These are phyloP conservation scores for Martensiomyces pterosporus DNA, from an alignment of 192 early-diverging fungal genomes.

Conservation along the genomic window DNA sequence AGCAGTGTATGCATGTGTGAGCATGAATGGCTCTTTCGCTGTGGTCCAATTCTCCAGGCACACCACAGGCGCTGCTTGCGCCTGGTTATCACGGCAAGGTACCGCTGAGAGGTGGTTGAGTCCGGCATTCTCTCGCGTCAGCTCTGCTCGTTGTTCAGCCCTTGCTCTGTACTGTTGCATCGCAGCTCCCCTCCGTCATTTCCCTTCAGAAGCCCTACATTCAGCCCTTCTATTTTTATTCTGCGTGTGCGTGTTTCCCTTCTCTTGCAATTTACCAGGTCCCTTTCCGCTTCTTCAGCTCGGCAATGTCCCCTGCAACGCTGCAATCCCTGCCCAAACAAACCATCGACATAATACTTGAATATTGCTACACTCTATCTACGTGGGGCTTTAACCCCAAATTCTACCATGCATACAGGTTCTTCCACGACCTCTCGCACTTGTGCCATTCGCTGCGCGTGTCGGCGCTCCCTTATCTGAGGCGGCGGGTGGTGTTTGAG, in stretches of 20 bases:
- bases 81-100: no score
- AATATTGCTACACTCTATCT: conserved; percentile 12
- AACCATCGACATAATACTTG: conserved; percentile 24
- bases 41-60: no score
- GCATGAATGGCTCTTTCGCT: no score
- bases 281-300: background rate
- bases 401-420: conserved; percentile 14
- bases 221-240: background rate
- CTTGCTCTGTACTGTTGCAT: no score
- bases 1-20: no score
- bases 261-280: background rate
- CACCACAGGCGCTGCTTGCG: no score
- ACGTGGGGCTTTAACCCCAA: conserved; percentile 13
- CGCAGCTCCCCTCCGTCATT: no score
- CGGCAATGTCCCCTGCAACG: conserved; percentile 14
- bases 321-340: conserved; percentile 32
- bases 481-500: conserved; percentile 27
- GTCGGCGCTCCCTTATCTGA: conserved; percentile 10
- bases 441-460: conserved; percentile 19
- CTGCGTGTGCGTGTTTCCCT: background rate
- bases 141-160: no score
- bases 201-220: no score
- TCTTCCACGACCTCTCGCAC: conserved; percentile 9
- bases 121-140: no score
- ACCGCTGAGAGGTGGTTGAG: no score